Evolutionary conservation across 495 filamentous ascomycete species (phyloP).

Genomic region (Eremomyces bilateralis): DNA sequence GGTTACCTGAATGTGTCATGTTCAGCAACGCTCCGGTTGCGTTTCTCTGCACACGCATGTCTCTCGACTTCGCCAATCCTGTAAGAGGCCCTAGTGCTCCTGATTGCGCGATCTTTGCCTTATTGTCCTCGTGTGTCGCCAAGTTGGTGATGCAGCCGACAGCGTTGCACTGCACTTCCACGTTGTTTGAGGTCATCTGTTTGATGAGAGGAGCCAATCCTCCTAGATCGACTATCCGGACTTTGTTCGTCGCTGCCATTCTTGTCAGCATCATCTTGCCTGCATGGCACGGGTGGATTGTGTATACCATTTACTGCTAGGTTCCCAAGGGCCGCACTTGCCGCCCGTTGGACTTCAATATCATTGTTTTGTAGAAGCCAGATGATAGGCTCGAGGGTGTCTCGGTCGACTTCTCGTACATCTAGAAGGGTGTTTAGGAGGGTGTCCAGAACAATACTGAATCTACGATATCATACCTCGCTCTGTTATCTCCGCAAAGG

Average conservation of each 20-base stretch:
- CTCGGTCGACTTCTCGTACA: constrained; percentile 85
- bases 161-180: constrained; percentile 97
- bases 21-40: constrained; percentile 90
- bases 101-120: constrained; percentile 91
- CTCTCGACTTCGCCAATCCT: constrained; percentile 82
- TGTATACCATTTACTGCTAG: constrained; percentile 84
- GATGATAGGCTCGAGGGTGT: constrained; percentile 87
- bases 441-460: too few species aligned
- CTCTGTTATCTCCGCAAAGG: constrained; percentile 97
- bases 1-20: constrained; percentile 94
- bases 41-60: constrained; percentile 96
- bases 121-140: constrained; percentile 96
- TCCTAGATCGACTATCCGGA: constrained; percentile 69
- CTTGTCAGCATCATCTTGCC: not conserved
- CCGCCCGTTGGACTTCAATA: constrained; percentile 91
- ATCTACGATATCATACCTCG: constrained; percentile 38
- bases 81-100: constrained; percentile 83
- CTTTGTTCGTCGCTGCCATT: constrained; percentile 1
- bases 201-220: constrained; percentile 81
- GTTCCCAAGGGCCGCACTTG: constrained; percentile 88
- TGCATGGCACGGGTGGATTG: not conserved
- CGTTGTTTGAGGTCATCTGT: constrained; percentile 97
- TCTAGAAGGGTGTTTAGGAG: constrained; percentile 29
- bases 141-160: constrained; percentile 97
- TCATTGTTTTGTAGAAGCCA: constrained; percentile 86